Conservation (phyloP, 1,284 basidiomycete genomes). For the Cutaneotrichosporon daszewskae region DNA sequence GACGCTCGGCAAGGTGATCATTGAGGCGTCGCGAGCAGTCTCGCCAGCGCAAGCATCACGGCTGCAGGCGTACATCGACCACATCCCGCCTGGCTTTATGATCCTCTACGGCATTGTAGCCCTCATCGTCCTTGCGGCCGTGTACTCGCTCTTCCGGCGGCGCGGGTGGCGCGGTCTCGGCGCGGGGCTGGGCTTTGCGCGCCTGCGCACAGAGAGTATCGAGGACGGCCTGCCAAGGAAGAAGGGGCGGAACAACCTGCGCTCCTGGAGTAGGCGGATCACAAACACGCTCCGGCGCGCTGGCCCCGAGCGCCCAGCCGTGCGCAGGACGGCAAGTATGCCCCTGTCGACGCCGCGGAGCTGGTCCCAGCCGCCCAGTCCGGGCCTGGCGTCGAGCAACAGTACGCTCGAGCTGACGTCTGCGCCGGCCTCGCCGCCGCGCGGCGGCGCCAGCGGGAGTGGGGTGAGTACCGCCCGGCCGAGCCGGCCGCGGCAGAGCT, state of each 20-base stretch:
- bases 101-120: not conserved
- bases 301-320: not conserved
- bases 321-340: constrained; percentile 4
- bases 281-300: constrained; percentile 4
- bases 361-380: constrained; percentile 7
- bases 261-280: constrained; percentile 8
- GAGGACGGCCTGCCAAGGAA: not conserved
- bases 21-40: constrained; percentile 73
- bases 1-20: constrained; percentile 97
- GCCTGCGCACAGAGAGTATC: too few species aligned
- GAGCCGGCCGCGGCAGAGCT: constrained; percentile 13
- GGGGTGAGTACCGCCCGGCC: constrained; percentile 1
- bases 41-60: not conserved
- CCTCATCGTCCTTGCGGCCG: not conserved
- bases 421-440: too few species aligned
- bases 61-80: not conserved
- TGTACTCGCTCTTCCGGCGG: too few species aligned
- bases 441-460: not conserved
- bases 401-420: too few species aligned
- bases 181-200: too few species aligned
- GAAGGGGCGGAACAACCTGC: constrained; percentile 4
- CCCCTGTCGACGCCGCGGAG: constrained; percentile 4
- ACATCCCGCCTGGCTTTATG: not conserved
- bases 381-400: too few species aligned
- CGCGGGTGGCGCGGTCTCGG: too few species aligned